These are phyloP conservation scores for Tuber brumale DNA, from an alignment of 495 filamentous ascomycete species.

Conservation along the genomic window DNA sequence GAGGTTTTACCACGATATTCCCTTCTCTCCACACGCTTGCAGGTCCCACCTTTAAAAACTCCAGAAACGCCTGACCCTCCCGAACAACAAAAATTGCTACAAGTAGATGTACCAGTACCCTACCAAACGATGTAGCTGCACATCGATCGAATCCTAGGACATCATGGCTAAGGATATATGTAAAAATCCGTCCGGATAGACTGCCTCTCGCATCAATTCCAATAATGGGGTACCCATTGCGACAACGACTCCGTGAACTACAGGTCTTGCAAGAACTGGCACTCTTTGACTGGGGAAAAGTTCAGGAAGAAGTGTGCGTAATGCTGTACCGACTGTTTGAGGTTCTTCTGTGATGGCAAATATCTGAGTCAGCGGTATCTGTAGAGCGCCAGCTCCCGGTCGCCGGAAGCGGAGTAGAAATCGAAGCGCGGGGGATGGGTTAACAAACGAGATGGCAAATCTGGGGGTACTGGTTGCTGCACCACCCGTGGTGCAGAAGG, in stretches of 20 bases:
- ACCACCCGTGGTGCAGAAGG: constrained; percentile 52
- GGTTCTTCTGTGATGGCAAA: constrained; percentile 49
- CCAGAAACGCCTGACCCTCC: neutral
- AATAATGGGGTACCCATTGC: constrained; percentile 78
- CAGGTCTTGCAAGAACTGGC: constrained; percentile 80
- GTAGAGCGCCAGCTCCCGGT: constrained; percentile 11
- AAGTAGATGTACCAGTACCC: neutral
- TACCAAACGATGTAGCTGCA: neutral
- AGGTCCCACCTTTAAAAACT: neutral
- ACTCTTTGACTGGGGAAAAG: constrained; percentile 83
- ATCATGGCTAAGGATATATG: constrained; percentile 80
- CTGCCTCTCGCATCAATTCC: constrained; percentile 70
- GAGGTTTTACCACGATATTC: neutral
- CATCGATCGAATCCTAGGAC: constrained; percentile 32
- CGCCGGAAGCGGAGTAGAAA: neutral
- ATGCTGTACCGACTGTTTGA: constrained; percentile 73
- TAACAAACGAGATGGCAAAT: constrained; percentile 36
- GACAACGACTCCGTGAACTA: constrained; percentile 79
- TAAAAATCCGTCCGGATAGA: constrained; percentile 89
- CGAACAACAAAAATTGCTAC: neutral
- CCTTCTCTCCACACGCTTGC: neutral
- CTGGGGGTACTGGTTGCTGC: constrained; percentile 45
- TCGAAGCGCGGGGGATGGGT: neutral
- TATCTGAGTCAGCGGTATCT: constrained; percentile 9
- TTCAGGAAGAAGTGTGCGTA: constrained; percentile 69